Conservation (phyloP, 1,139 yeast genomes). For the Ogataea hybrid region DNA sequence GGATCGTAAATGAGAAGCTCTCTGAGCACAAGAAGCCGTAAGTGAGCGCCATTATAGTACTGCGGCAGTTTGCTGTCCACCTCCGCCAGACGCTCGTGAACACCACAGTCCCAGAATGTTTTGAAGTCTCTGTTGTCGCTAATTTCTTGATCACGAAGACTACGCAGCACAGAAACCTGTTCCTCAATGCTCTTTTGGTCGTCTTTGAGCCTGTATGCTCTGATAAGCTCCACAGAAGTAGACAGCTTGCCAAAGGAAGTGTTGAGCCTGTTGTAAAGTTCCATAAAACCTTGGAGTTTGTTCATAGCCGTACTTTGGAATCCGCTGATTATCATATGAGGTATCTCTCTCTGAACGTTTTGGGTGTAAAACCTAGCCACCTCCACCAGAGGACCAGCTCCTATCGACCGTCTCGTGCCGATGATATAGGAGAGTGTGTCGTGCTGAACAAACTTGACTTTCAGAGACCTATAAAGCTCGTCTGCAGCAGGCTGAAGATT, state of each 20-base stretch:
- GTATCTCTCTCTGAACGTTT: conserved; percentile 50
- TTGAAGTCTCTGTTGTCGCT: conserved; percentile 50
- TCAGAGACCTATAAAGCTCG: conserved; percentile 50
- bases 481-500: conserved; percentile 54
- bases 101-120: conserved; percentile 48
- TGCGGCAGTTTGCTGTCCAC: conserved; percentile 20
- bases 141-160: conserved; percentile 14
- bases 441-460: conserved; percentile 73
- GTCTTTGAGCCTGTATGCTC: conserved; percentile 38
- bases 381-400: conserved; percentile 23
- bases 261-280: conserved; percentile 44
- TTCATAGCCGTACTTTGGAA: conserved; percentile 55
- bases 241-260: conserved; percentile 40
- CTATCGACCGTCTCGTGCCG: conserved; percentile 39
- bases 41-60: conserved; percentile 17
- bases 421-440: conserved; percentile 70
- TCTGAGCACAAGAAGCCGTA: conserved; percentile 33
- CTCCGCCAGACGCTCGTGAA: conserved; percentile 26
- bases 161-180: conserved; percentile 10
- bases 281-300: conserved; percentile 60
- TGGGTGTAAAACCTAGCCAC: conserved; percentile 43
- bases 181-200: conserved; percentile 29
- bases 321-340: conserved; percentile 45
- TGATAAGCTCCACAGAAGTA: conserved; percentile 37
- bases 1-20: conserved; percentile 33